Base-by-base conservation (phyloP, 192 early-diverging fungal genomes). In the Backusella psychrophila region DNA sequence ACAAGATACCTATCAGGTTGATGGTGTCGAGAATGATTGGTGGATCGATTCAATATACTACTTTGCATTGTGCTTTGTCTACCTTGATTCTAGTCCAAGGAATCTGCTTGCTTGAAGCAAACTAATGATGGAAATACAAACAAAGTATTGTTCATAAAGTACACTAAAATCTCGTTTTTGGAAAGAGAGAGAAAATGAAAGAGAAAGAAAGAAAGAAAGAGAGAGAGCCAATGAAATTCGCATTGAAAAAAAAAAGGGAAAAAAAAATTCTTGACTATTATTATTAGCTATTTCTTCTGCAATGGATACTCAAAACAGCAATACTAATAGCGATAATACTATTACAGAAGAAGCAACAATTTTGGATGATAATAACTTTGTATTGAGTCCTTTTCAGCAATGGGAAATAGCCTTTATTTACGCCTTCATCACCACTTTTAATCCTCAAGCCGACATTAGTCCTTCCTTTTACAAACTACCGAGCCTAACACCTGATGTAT, bases 401-500 rank as follows among this genome's bases (percentile, higher is more conserved):
- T 78, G 77, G 77, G 72, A 78, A 31, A 78, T 78, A 33, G 77
- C 77, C 8, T 78, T 78, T 34, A 73, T 78, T 14, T 73, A 74
- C 74, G 77, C 77, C 19, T 78, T 74, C n/a, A 56, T 34, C 15
- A 21, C 59, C 15, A 78, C 72, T 9, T 78, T 78, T 35, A 67
- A 67, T 33, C 35, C 67, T 15, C 42, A 74, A 29, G 33, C 34
- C 5, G 49, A 35, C 26, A 66, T 67, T 4, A 46, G 31, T 6
- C 19, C 59, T 19, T 26, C 15, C 17, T 76, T 68, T 9, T 53
- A 74, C 42, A 34, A 66, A 34, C 33, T 49, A 11, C 77, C 77
- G 23, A 31, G 21, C 6, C 69, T 74, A 23, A 66, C 52, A 26
- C 77, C 77, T 52, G 77, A 74, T 31, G 77, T 78, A 74, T 26